Evolutionary conservation across 352 stramenopile species (phyloP), one percentile per base, ranked within the genome.

Genomic region (Hyaloperonospora arabidopsidis): DNA sequence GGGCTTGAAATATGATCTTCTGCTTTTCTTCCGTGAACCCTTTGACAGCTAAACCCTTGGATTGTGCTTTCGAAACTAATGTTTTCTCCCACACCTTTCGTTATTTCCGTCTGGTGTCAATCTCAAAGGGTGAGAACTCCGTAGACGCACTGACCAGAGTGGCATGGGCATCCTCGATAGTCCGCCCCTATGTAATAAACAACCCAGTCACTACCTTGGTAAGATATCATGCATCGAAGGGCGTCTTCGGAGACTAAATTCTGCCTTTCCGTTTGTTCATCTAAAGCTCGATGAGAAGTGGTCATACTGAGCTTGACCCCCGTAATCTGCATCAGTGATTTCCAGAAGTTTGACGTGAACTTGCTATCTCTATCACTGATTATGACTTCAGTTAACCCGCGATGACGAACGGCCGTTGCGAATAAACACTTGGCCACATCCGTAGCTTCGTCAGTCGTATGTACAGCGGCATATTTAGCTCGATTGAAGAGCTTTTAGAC

Each of bases 71-170:
- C 3, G 15, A 23, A 17, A 23, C 38, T 12, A 2, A 11, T 18
- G 2, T 21, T 44, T 5, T 3, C 12, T 18, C 35, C 38, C 38
- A 44, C 15, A 19, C 38, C 5, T 28, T 45, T 23, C 18, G 19
- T 45, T 25, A n/a, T 28, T 45, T 25, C 21, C 40, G 5, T 15
- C 40, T 17, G 15, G 23, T 49, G 19, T 49, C 23, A 11, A 49
- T 17, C 19, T 49, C 44, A 38, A 54, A 54, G 18, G 49, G 57
- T 7, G 49, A 59, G 22, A 59, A 5, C 14, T 34, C 28, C 0
- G 56, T 59, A 6, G 35, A 63, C 1, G 56, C 49, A 39, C 49
- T 63, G 13, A 54, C 29, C 12, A 59, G 43, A 8, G 57, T 59
- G 18, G 49, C 21, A 15, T 63, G 57, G 11, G 35, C 57, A 45